phyloP scores from a whole-genome alignment of 2,329 filamentous ascomycete genomes.

The Chrysoporthe cubensis region DNA sequence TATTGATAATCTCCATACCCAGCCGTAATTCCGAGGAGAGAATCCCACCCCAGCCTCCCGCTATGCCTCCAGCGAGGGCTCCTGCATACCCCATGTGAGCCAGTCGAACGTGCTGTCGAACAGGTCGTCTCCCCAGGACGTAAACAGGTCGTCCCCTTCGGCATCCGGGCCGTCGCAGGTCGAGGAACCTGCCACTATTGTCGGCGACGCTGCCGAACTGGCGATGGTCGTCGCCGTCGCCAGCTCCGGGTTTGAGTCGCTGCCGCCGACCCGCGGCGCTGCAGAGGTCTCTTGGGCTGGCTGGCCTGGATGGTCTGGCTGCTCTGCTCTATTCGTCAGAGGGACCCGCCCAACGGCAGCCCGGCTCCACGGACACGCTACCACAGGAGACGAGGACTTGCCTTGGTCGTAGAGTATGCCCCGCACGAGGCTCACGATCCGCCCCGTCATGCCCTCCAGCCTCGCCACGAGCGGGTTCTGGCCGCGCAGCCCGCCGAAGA shows the following conservation, averaged over 20 bases:
- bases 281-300: background rate
- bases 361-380: background rate
- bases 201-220: background rate
- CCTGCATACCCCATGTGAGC: slow-evolving; percentile 10
- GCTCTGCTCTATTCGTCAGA: background rate
- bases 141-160: background rate
- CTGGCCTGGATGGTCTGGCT: background rate
- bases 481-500: background rate
- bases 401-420: background rate
- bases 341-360: background rate
- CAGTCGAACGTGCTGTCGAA: slow-evolving; percentile 13
- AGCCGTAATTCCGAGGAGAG: background rate
- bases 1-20: background rate
- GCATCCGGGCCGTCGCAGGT: background rate
- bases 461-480: slow-evolving; percentile 7
- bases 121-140: slow-evolving; percentile 5
- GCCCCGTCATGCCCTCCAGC: background rate
- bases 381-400: background rate
- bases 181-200: background rate
- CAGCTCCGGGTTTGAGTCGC: background rate
- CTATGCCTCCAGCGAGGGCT: background rate
- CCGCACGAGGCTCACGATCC: background rate
- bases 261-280: background rate
- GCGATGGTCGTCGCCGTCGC: background rate
- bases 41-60: too few species aligned